Base-by-base conservation (phyloP, 208 protist genomes). In the Zelonia costaricensis region DNA sequence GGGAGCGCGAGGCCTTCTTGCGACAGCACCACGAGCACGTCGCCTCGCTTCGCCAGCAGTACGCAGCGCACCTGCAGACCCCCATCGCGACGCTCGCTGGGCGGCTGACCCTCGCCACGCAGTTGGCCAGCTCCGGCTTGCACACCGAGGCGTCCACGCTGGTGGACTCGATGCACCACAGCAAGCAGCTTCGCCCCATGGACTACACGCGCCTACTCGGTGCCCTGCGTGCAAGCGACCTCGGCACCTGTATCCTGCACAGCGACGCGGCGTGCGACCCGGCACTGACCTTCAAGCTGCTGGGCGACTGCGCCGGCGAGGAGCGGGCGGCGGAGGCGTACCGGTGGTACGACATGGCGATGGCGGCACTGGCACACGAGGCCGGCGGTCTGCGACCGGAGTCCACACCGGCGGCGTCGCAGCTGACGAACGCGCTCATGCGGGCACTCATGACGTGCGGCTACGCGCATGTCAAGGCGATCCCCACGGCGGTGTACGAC, bases 351-450 rank as follows among this genome's bases (percentile, higher is more conserved):
- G 81, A 94, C 36, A 78, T 70, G 66, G 88, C 68, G 8, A 58
- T 91, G 54, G 33, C 74, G 4, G 61, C 49, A 18, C 47, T 93
- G 27, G 51, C 43, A 16, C 45, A 23, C 31, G 43, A 62, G 35
- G 44, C 67, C n/a, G 61, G 43, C 3, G 43, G 31, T 7, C 38
- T 61, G 36, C 59, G 42, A 10, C 53, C 44, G 12, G 56, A 66
- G 61, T 25, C 62, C 9, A 84, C 87, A 31, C 54, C 74, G n/a
- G 78, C 74, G 0, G 84, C 88, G 23, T 59, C 85, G 27, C 80
- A 92, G 58, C 69, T 92, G 22, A 74, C 74, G 1, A 95, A 95
- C 44, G 76, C 81, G 18, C 62, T 95, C 22, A 95, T 95, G 89
- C 65, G 70, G 30, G 54, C 76, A 25, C 76, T 92, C 22, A 63